Evolutionary conservation across 202 grass and related monocot genomes (phyloP).

Genomic region (Panicum hallii): DNA sequence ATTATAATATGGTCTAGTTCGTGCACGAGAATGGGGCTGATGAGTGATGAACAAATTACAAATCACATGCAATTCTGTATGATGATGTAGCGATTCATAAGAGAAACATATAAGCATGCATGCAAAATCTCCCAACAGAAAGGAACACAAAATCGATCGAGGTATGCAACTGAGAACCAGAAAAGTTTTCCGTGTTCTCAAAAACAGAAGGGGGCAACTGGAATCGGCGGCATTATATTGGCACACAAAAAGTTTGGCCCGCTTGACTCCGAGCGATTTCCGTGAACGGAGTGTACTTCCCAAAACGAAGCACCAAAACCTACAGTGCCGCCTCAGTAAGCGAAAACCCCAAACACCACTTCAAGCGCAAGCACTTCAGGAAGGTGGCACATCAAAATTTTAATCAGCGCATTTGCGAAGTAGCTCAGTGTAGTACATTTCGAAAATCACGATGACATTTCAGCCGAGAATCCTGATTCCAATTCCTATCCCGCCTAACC

Average conservation of each 20-base stretch:
- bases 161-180: background rate
- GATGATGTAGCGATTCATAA: background rate
- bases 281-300: background rate
- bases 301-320: background rate
- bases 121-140: background rate
- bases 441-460: background rate
- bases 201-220: background rate
- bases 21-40: background rate
- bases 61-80: background rate
- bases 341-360: background rate
- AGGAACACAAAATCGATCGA: background rate
- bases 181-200: background rate
- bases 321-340: background rate
- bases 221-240: background rate
- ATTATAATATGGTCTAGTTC: background rate
- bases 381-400: background rate
- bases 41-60: background rate
- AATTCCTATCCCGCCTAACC: background rate
- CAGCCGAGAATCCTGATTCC: background rate
- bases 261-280: constrained; percentile 5
- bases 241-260: background rate
- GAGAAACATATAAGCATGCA: background rate
- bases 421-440: background rate
- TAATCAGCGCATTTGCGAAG: background rate
- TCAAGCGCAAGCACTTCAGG: background rate